These are phyloP conservation scores for Draba incana DNA, from an alignment of 345 rosid species.

Conservation along the genomic window DNA sequence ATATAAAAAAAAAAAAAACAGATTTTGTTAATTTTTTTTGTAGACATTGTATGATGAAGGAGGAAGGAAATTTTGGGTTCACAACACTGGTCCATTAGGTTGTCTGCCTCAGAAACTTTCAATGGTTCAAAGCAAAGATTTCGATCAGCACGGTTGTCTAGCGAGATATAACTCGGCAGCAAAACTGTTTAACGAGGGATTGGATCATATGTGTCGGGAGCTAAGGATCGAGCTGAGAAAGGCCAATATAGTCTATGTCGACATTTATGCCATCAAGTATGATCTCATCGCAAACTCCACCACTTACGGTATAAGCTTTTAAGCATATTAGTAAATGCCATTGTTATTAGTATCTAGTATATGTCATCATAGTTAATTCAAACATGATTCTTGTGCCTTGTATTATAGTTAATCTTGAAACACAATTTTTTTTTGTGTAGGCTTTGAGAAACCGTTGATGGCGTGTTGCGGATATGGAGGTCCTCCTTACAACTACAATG, in stretches of 20 bases:
- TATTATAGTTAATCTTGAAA: not conserved
- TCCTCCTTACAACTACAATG: slow-evolving; percentile 78
- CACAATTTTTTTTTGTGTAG: slow-evolving; percentile 42
- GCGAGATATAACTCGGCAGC: slow-evolving; percentile 67
- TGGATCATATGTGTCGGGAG: slow-evolving; percentile 50
- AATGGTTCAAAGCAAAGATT: slow-evolving; percentile 45
- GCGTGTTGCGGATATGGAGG: slow-evolving; percentile 93
- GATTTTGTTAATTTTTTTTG: not conserved
- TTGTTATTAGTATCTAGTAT: not conserved
- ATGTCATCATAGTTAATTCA: not conserved
- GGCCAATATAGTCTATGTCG: slow-evolving; percentile 66
- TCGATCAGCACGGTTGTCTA: slow-evolving; percentile 64
- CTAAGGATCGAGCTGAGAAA: slow-evolving; percentile 54
- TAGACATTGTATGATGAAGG: slow-evolving; percentile 66
- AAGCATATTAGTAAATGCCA: not conserved
- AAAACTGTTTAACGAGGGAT: slow-evolving; percentile 61
- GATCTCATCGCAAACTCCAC: slow-evolving; percentile 69
- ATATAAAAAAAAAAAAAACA: not conserved
- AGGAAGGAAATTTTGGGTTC: slow-evolving; percentile 85
- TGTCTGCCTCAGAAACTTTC: slow-evolving; percentile 88
- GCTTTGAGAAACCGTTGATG: slow-evolving; percentile 70
- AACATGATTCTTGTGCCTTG: not conserved
- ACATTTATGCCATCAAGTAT: slow-evolving; percentile 69
- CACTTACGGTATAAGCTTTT: slow-evolving; percentile 55
- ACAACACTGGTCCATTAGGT: slow-evolving; percentile 89